These are phyloP conservation scores for Zasmidium angulare DNA, from an alignment of 2,329 filamentous ascomycete species.

Conservation along the genomic window DNA sequence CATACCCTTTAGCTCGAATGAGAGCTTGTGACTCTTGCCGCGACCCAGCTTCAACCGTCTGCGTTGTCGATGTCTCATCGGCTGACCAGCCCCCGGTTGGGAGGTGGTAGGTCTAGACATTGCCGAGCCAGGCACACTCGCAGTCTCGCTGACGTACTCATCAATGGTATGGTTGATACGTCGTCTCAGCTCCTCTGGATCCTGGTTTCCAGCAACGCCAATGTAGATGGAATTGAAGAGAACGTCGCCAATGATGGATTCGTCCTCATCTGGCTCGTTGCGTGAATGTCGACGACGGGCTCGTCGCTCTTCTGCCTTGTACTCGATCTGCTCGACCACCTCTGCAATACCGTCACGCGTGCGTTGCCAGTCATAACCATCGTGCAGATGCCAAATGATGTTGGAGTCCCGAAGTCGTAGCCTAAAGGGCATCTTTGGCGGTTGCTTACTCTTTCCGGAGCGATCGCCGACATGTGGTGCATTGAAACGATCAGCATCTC, in stretches of 20 bases:
- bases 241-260: slow-evolving; percentile 88
- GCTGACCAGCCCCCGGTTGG: slow-evolving; percentile 31
- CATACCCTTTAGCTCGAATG: slow-evolving; percentile 85
- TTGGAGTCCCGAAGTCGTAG: slow-evolving; percentile 83
- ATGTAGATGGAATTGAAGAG: slow-evolving; percentile 99
- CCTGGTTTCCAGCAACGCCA: slow-evolving; percentile 76
- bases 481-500: slow-evolving; percentile 32
- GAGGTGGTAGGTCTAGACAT: slow-evolving; percentile 58
- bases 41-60: slow-evolving; percentile 69
- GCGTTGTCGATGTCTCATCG: slow-evolving; percentile 24
- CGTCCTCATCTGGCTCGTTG: slow-evolving; percentile 66
- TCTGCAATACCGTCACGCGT: slow-evolving; percentile 85
- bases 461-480: slow-evolving; percentile 18
- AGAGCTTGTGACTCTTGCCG: slow-evolving; percentile 91
- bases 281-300: slow-evolving; percentile 57
- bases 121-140: slow-evolving; percentile 75
- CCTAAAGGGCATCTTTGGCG: slow-evolving; percentile 56
- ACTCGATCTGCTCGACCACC: slow-evolving; percentile 84
- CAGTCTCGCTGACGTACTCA: slow-evolving; percentile 82
- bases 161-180: slow-evolving; percentile 88
- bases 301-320: slow-evolving; percentile 73
- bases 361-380: slow-evolving; percentile 93
- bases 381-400: slow-evolving; percentile 95
- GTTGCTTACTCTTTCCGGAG: slow-evolving; percentile 1
- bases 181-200: slow-evolving; percentile 75